Base-by-base conservation (phyloP, 2,329 filamentous ascomycete species). In the Cordyceps farinosa region DNA sequence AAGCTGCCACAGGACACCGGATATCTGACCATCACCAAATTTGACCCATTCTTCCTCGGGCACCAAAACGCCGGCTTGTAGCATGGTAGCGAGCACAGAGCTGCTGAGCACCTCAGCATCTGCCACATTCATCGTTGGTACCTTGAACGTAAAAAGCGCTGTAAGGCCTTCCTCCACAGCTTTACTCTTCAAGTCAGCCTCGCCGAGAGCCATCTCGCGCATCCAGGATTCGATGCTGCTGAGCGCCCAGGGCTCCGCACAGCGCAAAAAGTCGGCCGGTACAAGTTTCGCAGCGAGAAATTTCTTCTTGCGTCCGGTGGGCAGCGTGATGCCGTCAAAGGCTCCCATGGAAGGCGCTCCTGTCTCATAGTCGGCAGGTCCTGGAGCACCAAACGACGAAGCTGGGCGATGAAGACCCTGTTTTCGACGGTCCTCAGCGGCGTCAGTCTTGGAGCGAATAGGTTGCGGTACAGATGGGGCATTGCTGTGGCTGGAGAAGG, bases 1-100 rank as follows among this genome's bases (percentile, higher is more conserved):
- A 55, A 99, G 80, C 74, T 99, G 96, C 83, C 90, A 97, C 51
- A 99, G 80, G 5, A 99, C 93, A 62, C 95, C 96, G 29, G 90
- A 93, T 70, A 98, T 87, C 30, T 84, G 85, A 7, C 89, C 91
- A 1, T 84, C 81, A 7, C 91, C 90, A 72, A 98, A 93, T 72
- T 96, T 97, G 67, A 99, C 89, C 95, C 96, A 99, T 78, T 99
- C 96, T 75, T 99, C 95, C 40, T 97, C 94, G 15, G 89, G 88
- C 5, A 96, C 80, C 38, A 99, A 79, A 11, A 92, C 91, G 45
- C 88, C 89, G 9, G 89, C 87, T 30, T 85, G 83, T 67, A 94
- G 85, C 91, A 99, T 95, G 53, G 88, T 85, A 61, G 87, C 81
- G 2, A 96, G 87, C 0, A 97, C 90, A 47, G 86, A 87, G 64